These are phyloP conservation scores for Penicillium brasilianum DNA, from an alignment of 2,329 filamentous ascomycete species.

Conservation along the genomic window DNA sequence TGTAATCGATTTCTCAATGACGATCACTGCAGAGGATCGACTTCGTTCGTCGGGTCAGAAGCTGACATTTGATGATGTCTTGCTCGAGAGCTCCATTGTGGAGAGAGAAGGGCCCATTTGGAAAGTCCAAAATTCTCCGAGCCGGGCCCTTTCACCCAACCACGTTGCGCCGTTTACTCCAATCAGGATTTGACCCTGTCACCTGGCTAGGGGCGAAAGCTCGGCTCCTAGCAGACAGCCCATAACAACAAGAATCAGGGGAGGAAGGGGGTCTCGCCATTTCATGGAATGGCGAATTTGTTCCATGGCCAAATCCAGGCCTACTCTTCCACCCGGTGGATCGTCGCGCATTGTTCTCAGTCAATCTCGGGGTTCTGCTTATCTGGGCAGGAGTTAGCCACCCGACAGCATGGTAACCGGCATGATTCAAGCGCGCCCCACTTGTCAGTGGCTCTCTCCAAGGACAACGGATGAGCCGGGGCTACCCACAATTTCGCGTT, in stretches of 20 bases:
- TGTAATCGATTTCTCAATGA: neutral
- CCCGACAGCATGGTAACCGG: slow-evolving; percentile 1
- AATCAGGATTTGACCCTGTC: neutral
- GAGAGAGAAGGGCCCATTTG: neutral
- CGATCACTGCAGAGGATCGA: slow-evolving; percentile 4
- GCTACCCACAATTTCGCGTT: neutral
- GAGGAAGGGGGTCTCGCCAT: neutral
- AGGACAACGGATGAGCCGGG: neutral
- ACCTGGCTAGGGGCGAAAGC: neutral
- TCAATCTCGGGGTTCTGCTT: slow-evolving; percentile 2
- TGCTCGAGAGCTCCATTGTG: neutral
- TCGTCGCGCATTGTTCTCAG: neutral
- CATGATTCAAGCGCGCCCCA: slow-evolving; percentile 10
- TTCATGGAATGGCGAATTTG: neutral
- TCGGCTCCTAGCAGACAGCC: neutral
- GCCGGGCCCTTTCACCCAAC: neutral
- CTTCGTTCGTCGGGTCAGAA: neutral
- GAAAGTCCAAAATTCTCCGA: neutral
- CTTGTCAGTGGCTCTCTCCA: neutral
- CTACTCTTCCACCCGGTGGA: neutral
- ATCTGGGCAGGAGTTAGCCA: slow-evolving; percentile 12
- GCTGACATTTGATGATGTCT: neutral
- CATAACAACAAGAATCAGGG: neutral
- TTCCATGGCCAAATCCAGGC: neutral
- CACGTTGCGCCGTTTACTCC: neutral